Evolutionary conservation across 352 stramenopile species (phyloP).

Genomic region (Pythium volutum): DNA sequence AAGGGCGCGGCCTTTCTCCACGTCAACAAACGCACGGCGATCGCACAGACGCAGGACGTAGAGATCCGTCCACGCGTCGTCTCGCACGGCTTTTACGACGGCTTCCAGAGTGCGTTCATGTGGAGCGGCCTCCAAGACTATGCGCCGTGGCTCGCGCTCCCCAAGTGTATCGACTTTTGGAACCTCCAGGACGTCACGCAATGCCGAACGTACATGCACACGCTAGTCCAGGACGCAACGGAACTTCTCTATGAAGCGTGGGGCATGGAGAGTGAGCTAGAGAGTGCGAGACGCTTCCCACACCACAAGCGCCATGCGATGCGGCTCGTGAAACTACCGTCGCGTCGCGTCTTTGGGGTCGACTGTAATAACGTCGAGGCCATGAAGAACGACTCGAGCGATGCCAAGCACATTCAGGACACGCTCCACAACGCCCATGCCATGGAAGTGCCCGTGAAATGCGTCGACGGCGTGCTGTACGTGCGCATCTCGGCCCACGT

Average conservation of each 20-base stretch:
- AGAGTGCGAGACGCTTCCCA: slow-evolving; percentile 33
- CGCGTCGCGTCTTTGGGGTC: slow-evolving; percentile 47
- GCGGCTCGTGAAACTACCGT: slow-evolving; percentile 69
- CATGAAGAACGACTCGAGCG: slow-evolving; percentile 52
- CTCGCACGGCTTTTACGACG: slow-evolving; percentile 89
- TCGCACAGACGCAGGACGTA: slow-evolving; percentile 18
- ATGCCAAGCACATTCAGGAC: slow-evolving; percentile 92
- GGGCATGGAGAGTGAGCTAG: slow-evolving; percentile 45
- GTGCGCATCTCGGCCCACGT: slow-evolving; percentile 90
- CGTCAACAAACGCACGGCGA: slow-evolving; percentile 37
- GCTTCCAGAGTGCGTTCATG: slow-evolving; percentile 90
- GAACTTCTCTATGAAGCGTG: slow-evolving; percentile 63
- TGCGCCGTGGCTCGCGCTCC: slow-evolving; percentile 79
- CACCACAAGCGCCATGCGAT: slow-evolving; percentile 68
- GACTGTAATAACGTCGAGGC: slow-evolving; percentile 12
- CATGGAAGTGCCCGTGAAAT: slow-evolving; percentile 94
- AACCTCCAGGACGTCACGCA: slow-evolving; percentile 33
- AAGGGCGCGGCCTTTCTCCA: slow-evolving; percentile 89
- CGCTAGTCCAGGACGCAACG: slow-evolving; percentile 43
- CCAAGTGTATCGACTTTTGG: slow-evolving; percentile 87
- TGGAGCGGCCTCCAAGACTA: slow-evolving; percentile 94
- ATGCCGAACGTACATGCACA: slow-evolving; percentile 68
- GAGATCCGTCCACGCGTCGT: slow-evolving; percentile 73
- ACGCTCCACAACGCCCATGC: slow-evolving; percentile 65
- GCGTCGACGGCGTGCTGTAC: slow-evolving; percentile 82